A percentile compares a stretch with the other conserved stretches of the same genome.
Evolutionary conservation across 805 yeast species (phyloP).

Genomic region (Maudiozyma serrabonitensis): DNA sequence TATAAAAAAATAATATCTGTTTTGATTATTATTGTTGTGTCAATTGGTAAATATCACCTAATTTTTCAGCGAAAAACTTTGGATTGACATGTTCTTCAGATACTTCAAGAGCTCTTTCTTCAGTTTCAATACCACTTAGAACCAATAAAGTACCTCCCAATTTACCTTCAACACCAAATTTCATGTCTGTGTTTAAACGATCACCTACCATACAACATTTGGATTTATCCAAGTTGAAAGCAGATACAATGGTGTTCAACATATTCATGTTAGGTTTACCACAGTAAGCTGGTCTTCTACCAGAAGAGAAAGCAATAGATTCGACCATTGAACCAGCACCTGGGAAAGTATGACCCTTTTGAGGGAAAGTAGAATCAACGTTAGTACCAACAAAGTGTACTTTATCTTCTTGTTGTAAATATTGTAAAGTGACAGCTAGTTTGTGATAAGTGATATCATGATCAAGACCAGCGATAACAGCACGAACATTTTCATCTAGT

Average conservation of each 20-base stretch:
- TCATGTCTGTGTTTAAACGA: conserved; percentile 88
- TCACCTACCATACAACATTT: conserved; percentile 91
- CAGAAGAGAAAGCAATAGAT: conserved; percentile 61
- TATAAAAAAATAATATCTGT: neutral
- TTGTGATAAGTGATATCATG: conserved; percentile 69
- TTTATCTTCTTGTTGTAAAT: conserved; percentile 44
- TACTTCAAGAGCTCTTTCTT: conserved; percentile 41
- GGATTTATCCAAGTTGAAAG: conserved; percentile 42
- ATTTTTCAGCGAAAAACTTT: conserved; percentile 53
- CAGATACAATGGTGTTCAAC: conserved; percentile 80
- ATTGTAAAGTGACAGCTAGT: conserved; percentile 72
- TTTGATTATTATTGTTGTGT: conserved; percentile 6
- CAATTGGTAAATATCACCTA: conserved; percentile 67
- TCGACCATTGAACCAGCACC: conserved; percentile 94
- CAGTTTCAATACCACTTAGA: conserved; percentile 83
- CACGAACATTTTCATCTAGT: conserved; percentile 67
- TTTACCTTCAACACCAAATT: conserved; percentile 81
- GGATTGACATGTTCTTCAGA: conserved; percentile 38
- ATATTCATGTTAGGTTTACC: conserved; percentile 88
- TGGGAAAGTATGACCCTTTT: conserved; percentile 74
- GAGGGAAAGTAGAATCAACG: conserved; percentile 90
- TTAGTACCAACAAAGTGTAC: conserved; percentile 85
- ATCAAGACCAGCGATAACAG: conserved; percentile 85
- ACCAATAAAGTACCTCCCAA: conserved; percentile 74
- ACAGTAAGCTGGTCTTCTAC: conserved; percentile 79